These are phyloP conservation scores for Picochlorum sp. DNA, from an alignment of 139 green algal species.

Conservation along the genomic window DNA sequence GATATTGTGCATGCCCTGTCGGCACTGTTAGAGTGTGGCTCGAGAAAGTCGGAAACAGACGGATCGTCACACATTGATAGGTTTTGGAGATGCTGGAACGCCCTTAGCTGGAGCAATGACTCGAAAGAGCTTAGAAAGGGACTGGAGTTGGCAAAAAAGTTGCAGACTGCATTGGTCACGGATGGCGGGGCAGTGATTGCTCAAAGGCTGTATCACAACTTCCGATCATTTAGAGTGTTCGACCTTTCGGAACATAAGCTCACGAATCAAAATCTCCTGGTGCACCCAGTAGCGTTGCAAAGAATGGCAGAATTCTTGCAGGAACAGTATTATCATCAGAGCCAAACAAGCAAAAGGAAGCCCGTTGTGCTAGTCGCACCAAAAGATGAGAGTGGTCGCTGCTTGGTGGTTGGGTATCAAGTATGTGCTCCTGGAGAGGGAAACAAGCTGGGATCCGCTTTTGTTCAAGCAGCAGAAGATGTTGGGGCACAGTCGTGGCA, in stretches of 20 bases:
- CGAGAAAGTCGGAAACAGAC: not conserved
- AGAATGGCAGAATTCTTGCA: slow-evolving; percentile 44
- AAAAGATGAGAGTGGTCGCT: slow-evolving; percentile 6
- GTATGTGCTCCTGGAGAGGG: slow-evolving; percentile 17
- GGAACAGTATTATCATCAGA: slow-evolving; percentile 29
- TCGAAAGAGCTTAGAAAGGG: slow-evolving; percentile 28
- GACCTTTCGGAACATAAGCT: slow-evolving; percentile 35
- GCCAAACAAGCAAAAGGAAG: slow-evolving; percentile 20
- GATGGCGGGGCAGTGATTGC: slow-evolving; percentile 26
- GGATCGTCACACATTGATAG: not conserved
- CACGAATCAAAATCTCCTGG: slow-evolving; percentile 26
- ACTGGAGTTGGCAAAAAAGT: slow-evolving; percentile 46
- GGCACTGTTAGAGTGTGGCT: slow-evolving; percentile 41
- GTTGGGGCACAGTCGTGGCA: slow-evolving; percentile 30
- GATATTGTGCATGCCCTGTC: slow-evolving; percentile 51
- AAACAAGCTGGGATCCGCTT: slow-evolving; percentile 29
- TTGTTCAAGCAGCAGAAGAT: slow-evolving; percentile 22
- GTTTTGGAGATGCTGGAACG: slow-evolving; percentile 22
- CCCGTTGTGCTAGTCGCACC: slow-evolving; percentile 28
- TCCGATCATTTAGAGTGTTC: slow-evolving; percentile 32
- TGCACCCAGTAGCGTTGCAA: slow-evolving; percentile 42
- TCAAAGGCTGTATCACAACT: slow-evolving; percentile 34
- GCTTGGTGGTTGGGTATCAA: slow-evolving; percentile 30
- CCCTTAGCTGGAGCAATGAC: slow-evolving; percentile 24
- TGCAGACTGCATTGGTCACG: slow-evolving; percentile 46